Evolutionary conservation across 169 alveolate species (phyloP).

Genomic region (Plasmodium vivax): DNA sequence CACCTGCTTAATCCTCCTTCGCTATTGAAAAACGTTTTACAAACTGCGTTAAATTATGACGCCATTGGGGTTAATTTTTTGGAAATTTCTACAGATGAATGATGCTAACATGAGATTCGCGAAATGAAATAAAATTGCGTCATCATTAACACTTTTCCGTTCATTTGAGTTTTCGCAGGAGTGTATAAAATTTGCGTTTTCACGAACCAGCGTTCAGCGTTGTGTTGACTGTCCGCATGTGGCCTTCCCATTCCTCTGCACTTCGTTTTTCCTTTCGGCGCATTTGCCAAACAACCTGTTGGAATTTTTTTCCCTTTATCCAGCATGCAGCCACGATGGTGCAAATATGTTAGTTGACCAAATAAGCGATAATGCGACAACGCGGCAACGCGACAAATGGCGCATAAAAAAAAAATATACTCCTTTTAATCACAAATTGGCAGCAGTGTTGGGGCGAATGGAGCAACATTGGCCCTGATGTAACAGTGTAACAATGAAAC

Average conservation of each 20-base stretch:
- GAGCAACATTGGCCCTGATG: not conserved
- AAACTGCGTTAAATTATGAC: not conserved
- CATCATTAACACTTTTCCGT: not conserved
- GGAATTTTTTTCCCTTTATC: not conserved
- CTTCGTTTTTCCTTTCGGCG: not conserved
- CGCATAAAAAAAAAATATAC: not conserved
- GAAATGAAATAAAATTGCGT: too few species aligned
- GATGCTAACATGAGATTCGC: not conserved
- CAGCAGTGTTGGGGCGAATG: not conserved
- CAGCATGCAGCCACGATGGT: not conserved
- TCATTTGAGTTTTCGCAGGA: not conserved
- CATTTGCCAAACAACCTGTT: not conserved
- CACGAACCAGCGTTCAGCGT: not conserved
- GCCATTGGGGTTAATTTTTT: not conserved
- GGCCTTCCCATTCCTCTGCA: not conserved
- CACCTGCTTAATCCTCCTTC: not conserved
- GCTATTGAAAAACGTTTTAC: not conserved
- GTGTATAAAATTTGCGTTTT: not conserved
- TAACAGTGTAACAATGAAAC: not conserved
- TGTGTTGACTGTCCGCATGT: not conserved
- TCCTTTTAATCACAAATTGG: not conserved
- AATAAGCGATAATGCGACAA: not conserved
- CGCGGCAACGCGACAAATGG: too few species aligned
- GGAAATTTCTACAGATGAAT: not conserved
- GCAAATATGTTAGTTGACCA: not conserved